Base-by-base conservation (phyloP, 2,329 filamentous ascomycete genomes). In the Fusarium setosum region DNA sequence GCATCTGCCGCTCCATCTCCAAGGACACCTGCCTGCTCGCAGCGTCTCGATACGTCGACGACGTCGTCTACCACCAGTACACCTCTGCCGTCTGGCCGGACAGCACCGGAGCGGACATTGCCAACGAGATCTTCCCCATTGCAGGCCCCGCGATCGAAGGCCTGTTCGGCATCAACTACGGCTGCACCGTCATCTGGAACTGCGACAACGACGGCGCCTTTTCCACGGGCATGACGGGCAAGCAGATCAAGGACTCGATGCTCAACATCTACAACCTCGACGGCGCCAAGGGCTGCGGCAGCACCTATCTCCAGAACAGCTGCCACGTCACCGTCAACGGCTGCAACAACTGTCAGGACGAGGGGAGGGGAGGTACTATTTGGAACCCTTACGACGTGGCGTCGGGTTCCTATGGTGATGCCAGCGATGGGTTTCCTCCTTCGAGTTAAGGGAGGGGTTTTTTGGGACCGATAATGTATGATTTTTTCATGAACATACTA, bases 211-310 rank as follows among this genome's bases (percentile, higher is more conserved):
- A 60, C 5, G 57, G 50, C 13, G 35, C 44, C 24, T 60, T 56
- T 13, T 35, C 57, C 7, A 42, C 41, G 6, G 57, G 57, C 13
- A 60, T 60, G 57, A 60, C 57, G 12, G 57, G 57, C 23, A 60
- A 56, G 45, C 57, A 60, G 44, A 60, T 60, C 20, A 60, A 60
- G 24, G 45, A 60, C 18, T 44, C 42, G 11, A 56, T 60, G 51
- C 52, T 56, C 37, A 56, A 60, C 15, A 56, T 60, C 4, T 60
- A 56, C 45, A 56, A 56, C 23, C 44, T 56, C 11, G 50, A 60
- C 24, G 57, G 52, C 4, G 57, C 56, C 15, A 59, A 60, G 52
- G 51, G 51, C 2, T 56, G 57, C 7, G 57, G 57, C 4, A 60
- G 51, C 26, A 60, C 57, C 3, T 56, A 60, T 11, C 45, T 50